Evolutionary conservation across 371 early-diverging fungal species (phyloP), one percentile per base, ranked within the genome.

Genomic region (Apophysomyces ossiformis): DNA sequence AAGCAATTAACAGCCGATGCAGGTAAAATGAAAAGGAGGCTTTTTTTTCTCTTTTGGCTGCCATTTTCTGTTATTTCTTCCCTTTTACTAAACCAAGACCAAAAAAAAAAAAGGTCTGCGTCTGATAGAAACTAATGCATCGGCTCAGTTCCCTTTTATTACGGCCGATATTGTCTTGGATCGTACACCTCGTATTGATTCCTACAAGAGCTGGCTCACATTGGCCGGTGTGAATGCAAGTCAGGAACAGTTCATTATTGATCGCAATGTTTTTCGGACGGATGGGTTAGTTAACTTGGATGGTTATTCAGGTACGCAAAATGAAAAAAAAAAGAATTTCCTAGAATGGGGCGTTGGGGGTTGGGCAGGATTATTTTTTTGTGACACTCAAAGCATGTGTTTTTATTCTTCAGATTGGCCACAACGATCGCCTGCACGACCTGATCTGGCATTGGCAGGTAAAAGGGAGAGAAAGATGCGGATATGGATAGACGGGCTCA

Each of bases 361-460:
- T 26, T 26, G 32, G 32, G 32, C 32, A 26, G 32, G 32, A 26
- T 26, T 26, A 26, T 26, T 26, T 26, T 2, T 26, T 26, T 26
- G 32, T 26, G 32, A 26, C 32, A 26, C 32, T 26, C 32, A 26
- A 26, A 26, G 32, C 32, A 26, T 26, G 32, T 26, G 7, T 57
- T 37, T 50, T 50, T 26, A 21, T 38, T 21, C 5, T 65, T 7
- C 13, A 81, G 78, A 81, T 54, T 81, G 69, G 67, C 58, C 67
- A n/a, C 63, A 76, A 62, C 67, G 78, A 37, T 73, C 71, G 26
- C 56, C 76, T 37, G 76, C 76, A 11, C 65, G 81, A 44, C 77
- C 82, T 46, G 82, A 81, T 66, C 64, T 81, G 26, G 75, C 67
- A 5, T 44, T 82, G 37, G 46, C 64, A 60, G 75, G 75, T 70